A percentile compares a stretch with the other conserved stretches of the same genome.
Evolutionary conservation across 1,284 basidiomycete genomes (phyloP).

Genomic region (Malassezia psittaci): DNA sequence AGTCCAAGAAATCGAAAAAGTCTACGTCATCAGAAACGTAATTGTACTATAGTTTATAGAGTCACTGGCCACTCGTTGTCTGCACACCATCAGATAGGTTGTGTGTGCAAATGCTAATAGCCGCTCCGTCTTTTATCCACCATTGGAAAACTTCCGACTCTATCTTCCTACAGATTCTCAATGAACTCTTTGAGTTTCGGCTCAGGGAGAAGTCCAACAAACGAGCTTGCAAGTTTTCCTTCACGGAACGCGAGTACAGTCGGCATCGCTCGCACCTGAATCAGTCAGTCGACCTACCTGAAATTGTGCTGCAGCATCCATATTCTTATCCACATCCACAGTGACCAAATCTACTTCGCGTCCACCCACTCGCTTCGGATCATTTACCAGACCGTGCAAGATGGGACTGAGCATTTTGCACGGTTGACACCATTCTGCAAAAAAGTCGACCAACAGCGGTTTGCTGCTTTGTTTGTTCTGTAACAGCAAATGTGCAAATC

Average conservation of each 20-base stretch:
- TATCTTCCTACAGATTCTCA: constrained; percentile 14
- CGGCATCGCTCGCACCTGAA: constrained; percentile 26
- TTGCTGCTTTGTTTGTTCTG: not conserved
- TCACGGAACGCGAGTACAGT: constrained; percentile 29
- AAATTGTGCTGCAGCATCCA: constrained; percentile 24
- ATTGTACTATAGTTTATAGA: constrained; percentile 3
- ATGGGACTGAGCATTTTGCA: constrained; percentile 35
- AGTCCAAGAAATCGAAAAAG: constrained; percentile 2
- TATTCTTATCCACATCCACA: constrained; percentile 28
- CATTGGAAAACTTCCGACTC: too few relatives aligned
- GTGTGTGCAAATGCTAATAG: too few relatives aligned
- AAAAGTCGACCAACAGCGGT: constrained; percentile 31
- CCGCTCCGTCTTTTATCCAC: not conserved
- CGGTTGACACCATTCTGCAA: constrained; percentile 33
- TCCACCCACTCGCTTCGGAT: constrained; percentile 19
- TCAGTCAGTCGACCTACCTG: not conserved
- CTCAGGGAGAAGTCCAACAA: constrained; percentile 33
- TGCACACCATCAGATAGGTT: too few relatives aligned
- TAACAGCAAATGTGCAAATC: constrained; percentile 8
- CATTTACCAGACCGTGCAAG: constrained; percentile 21
- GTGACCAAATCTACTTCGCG: constrained; percentile 26
- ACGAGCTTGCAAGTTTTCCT: constrained; percentile 25
- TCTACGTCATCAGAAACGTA: not conserved
- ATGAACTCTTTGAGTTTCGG: constrained; percentile 30
- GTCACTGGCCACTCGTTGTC: too few relatives aligned